These are phyloP conservation scores for Solidago caesia DNA, from an alignment of 129 eudicot species.

Conservation along the genomic window DNA sequence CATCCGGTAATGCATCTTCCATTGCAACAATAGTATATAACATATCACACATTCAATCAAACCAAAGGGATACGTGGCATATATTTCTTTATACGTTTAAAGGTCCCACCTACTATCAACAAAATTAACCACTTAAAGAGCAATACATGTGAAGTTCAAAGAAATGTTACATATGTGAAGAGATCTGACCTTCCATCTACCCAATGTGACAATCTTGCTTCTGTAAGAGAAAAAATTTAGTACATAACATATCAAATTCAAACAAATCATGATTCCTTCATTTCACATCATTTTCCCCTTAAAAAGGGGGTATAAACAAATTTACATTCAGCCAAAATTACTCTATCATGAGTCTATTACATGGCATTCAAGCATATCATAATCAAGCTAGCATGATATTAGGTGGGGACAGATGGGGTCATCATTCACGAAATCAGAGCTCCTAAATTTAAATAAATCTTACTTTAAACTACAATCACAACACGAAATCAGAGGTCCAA, in stretches of 20 bases:
- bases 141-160: background rate
- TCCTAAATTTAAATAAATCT: no score
- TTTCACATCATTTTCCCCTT: conserved; percentile 17
- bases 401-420: no score
- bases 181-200: conserved; percentile 89
- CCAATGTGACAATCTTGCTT: conserved; percentile 84
- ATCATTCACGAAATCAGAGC: no score
- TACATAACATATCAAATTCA: conserved; percentile 9
- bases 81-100: background rate
- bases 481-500: no score
- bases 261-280: background rate
- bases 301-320: conserved; percentile 1
- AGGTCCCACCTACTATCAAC: conserved; percentile 88
- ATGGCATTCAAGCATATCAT: conserved; percentile 5
- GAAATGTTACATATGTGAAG: conserved; percentile 16
- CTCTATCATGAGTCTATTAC: background rate
- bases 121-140: conserved; percentile 35
- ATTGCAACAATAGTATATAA: background rate
- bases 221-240: conserved; percentile 42
- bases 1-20: no score
- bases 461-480: no score
- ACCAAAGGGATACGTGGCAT: background rate
- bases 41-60: background rate
- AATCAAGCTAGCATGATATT: no score
- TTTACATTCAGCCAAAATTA: conserved; percentile 9